Base-by-base conservation (phyloP, 108 stramenopile species). In the Skeletonema grethae region DNA sequence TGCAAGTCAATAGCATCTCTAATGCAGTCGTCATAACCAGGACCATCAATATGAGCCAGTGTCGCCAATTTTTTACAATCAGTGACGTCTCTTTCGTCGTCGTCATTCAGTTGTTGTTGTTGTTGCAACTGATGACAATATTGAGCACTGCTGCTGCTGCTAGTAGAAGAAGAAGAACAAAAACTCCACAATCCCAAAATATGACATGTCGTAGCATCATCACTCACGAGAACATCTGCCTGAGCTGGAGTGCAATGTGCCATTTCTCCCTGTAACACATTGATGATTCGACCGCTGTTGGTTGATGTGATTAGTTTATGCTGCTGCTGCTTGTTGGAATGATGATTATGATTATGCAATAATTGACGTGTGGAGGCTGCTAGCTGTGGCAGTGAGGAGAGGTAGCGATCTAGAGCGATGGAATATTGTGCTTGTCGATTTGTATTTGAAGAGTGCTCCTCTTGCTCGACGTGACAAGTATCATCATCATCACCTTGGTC, bases 201-300 rank as follows among this genome's bases (percentile, higher is more conserved):
- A 67, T 95, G 94, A 74, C 94, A 95, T 0, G 94, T 95, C 4
- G 94, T 95, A 38, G 91, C 94, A 63, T 80, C 76, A 71, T 92
- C 90, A 43, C 80, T 85, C 24, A 86, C 81, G 2, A 95, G 48
- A 15, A 74, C 73, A 31, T 78, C 73, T 0, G 77, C 72, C 50
- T 82, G 82, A 18, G 25, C 5, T 18, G 82, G 64, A 39, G 72
- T 77, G 50, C 67, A 73, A 67, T 78, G 75, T 2, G 75, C 82
- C 34, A 82, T 82, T 46, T 82, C 82, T 64, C 82, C 82, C 57
- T 82, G 82, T 2, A 77, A 57, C 30, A 82, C 64, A 36, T 82
- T 82, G 50, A 79, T 67, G 15, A 79, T 46, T 46, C 72, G 9
- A 11, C 79, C 79, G 38, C 72, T 73, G 46, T 79, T 79, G 39